Base-by-base conservation (phyloP, 2,329 filamentous ascomycete species). In the Pyricularia sp. region DNA sequence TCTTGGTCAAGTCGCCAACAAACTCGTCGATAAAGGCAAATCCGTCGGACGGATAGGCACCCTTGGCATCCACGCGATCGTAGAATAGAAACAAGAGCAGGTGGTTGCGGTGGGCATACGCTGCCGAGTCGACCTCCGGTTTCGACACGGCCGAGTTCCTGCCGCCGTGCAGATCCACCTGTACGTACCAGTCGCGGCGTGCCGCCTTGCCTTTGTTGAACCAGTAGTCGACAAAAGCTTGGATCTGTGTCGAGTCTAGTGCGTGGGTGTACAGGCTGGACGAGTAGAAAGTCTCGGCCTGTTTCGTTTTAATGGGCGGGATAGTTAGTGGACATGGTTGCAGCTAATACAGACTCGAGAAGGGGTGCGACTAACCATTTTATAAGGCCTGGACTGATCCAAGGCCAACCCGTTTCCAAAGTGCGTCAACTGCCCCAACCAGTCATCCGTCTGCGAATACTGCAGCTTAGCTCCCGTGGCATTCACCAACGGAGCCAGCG, bases 1-100 rank as follows among this genome's bases (percentile, higher is more conserved):
- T 67, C 0, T 65, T 66, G 1, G 74, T 76, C 13, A 76, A 68
- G 66, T 72, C 76, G 61, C 68, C 65, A 16, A 73, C 69, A 65
- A 78, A 78, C 28, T 70, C 69, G 59, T 74, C 68, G 28, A 78
- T 68, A 10, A 74, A 69, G 2, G 68, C 62, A 61, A 76, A 75
- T 0, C 77, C 76, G 12, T 72, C 71, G 3, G 68, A 64, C 0
- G 76, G 76, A 62, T 76, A 76, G 1, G 66, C 60, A 16, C 70
- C 70, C 26, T 67, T 30, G 1, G 65, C 68, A 64, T 74, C 71
- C 4, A 72, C 73, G 19, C 77, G 73, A 68, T 82, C 79, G 64
- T 78, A 78, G 64, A 81, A 77, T 65, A 82, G 77, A 19, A 80
- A 76, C 66, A 84, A 80, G 35, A 82, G 75, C 63, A 82, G 75